A percentile compares a stretch with the other conserved stretches of the same genome.
Evolutionary conservation across 805 yeast genomes (phyloP).

Genomic region (Yarrowia deformans): DNA sequence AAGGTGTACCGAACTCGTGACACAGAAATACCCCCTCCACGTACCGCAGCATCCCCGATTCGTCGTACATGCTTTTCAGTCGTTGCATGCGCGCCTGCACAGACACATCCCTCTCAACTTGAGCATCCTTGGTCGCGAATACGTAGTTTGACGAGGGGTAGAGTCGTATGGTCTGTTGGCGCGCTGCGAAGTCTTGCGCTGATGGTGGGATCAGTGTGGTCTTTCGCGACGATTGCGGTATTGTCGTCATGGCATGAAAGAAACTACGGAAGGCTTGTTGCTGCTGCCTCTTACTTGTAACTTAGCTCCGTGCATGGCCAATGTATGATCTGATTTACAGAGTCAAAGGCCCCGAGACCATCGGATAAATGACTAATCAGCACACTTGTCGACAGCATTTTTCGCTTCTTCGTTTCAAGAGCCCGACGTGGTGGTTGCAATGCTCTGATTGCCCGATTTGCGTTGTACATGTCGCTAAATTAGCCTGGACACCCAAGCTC

Average conservation of each 20-base stretch:
- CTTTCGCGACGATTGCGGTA: conserved; percentile 33
- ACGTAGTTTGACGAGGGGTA: conserved; percentile 50
- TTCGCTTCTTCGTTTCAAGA: background rate
- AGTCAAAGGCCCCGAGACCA: background rate
- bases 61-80: conserved; percentile 47
- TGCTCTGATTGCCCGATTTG: background rate
- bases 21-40: conserved; percentile 49
- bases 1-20: conserved; percentile 51
- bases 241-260: conserved; percentile 35
- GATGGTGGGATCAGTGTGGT: conserved; percentile 41
- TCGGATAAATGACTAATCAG: background rate
- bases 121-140: conserved; percentile 48
- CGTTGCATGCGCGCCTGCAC: conserved; percentile 47
- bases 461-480: conserved; percentile 8
- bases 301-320: conserved; percentile 32
- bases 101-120: conserved; percentile 49
- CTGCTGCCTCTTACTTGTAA: conserved; percentile 26
- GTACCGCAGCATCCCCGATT: conserved; percentile 48
- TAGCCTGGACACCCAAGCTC: conserved; percentile 11
- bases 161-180: conserved; percentile 46
- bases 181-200: conserved; percentile 42
- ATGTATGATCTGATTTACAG: conserved; percentile 18
- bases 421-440: conserved; percentile 4
- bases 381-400: too few relatives aligned
- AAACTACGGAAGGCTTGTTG: conserved; percentile 22